Evolutionary conservation across 1,284 basidiomycete species (phyloP), one percentile per base, ranked within the genome.

Genomic region (Leccinum subspadiceum): DNA sequence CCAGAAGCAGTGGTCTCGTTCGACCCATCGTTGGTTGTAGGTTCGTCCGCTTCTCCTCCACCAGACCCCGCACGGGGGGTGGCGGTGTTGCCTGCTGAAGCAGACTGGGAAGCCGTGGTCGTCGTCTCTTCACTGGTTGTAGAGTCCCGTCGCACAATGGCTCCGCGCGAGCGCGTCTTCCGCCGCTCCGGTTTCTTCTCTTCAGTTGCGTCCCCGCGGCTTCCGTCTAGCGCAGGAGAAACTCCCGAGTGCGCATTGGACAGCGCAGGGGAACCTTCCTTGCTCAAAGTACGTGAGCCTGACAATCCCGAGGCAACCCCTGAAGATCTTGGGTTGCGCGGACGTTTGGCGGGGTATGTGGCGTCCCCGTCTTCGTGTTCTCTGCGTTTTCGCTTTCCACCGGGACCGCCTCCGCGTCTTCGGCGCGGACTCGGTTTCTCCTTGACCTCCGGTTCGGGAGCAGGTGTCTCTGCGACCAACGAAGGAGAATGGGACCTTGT

Each of bases 301-400:
- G 60, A 48, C 35, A 64, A 52, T 24, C 66, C 60, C 50, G 65
- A 64, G 17, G 66, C 61, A 15, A 64, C 65, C 17, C 77, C 79
- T 53, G 63, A 65, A 46, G 67, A 63, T 53, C 84, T 74, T 10
- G 81, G 78, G 58, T 79, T 77, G 26, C 87, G 79, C 15, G 84
- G 79, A 35, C 86, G 81, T 72, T 88, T 89, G 6, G 85, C 82
- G n/a, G 88, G 88, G 68, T 88, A 89, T 7, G 84, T 81, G 1
- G 81, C 78, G 63, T 90, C 86, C 6, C 79, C 82, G 53, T 89
- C 86, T 46, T 87, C 87, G 5, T 71, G 72, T 46, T 87, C 86
- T 69, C 77, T 83, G 24, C 85, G 77, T 68, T 81, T 85, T 58
- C 87, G 78, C 68, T 84, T 86, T 53, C 78, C 79, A 10, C 76